Percentiles rank a stretch among this genome's conserved stretches.
These are phyloP conservation scores for Backusella australiensis DNA, from an alignment of 192 early-diverging fungal species.

Conservation along the genomic window DNA sequence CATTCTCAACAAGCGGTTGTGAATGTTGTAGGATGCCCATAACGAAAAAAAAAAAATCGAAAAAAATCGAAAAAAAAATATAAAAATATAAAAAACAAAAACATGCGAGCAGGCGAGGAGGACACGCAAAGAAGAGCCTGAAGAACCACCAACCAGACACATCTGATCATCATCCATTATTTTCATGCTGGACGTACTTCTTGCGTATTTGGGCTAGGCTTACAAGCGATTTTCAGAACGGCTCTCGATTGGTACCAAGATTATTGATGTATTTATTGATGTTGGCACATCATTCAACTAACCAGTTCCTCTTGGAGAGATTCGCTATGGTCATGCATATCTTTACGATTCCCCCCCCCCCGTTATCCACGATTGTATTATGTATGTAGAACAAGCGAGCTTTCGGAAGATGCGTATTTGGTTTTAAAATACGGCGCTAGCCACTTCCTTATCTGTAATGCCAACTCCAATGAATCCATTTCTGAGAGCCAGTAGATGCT, in stretches of 20 bases:
- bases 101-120: too few species aligned
- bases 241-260: conserved; percentile 24
- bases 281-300: conserved; percentile 13
- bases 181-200: conserved; percentile 31
- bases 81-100: too few species aligned
- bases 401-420: neutral
- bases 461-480: conserved; percentile 25
- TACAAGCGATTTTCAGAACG: conserved; percentile 28
- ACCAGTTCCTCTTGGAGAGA: neutral
- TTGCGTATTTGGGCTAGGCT: conserved; percentile 26
- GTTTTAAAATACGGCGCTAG: neutral
- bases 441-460: conserved; percentile 12
- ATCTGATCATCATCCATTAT: conserved; percentile 9
- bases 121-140: conserved; percentile 29
- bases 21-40: too few species aligned
- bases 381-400: neutral
- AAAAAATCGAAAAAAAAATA: too few species aligned
- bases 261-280: conserved; percentile 24
- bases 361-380: conserved; percentile 9
- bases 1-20: too few species aligned
- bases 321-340: conserved; percentile 37
- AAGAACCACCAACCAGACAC: neutral
- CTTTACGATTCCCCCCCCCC: conserved; percentile 25
- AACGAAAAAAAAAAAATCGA: too few species aligned
- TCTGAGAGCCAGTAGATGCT: conserved; percentile 27